Base-by-base conservation (phyloP, 495 filamentous ascomycete genomes). In the Pyronema domesticum region DNA sequence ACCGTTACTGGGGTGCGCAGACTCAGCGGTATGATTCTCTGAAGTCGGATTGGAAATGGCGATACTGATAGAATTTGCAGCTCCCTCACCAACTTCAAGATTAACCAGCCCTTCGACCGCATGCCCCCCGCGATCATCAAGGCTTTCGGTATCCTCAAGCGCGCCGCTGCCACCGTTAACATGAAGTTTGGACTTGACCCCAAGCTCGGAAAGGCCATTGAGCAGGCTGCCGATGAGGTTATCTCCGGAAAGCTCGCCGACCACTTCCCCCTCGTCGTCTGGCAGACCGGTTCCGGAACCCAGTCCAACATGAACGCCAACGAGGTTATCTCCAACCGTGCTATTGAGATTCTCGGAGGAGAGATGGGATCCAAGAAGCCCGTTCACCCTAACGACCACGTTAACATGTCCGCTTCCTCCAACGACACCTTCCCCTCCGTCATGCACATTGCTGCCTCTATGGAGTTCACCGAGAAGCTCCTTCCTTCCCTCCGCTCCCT, bases 221-320 rank as follows among this genome's bases (percentile, higher is more conserved):
- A 95, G 70, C 80, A 95, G 74, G 91, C 91, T 53, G 87, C 91
- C 36, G 77, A 80, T 52, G 91, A 98, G 72, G 93, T 98, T 39
- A 88, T 89, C 44, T 81, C 83, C 59, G 80, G 89, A 63, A 94
- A 95, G 77, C 81, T 96, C 58, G 69, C 94, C 66, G 88, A 95
- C 70, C 91, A 98, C 78, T 98, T 98, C 73, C 91, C 89, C 53
- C 83, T 98, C 48, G 91, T 96, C 51, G 89, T 98, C 65, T 98
- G 91, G 91, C 91, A 98, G 71, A 98, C 91, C 37, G 91, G 91
- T 54, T 96, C 93, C 14, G 91, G 91, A 63, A 98, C 91, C 23
- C 91, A 98, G 73, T 94, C 88, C 67, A 98, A 98, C 79, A 98
- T 98, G 91, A 98, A 98, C 75, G 89, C 91, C 68, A 98, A 98